Evolutionary conservation across 2,329 filamentous ascomycete species (phyloP), one percentile per base, ranked within the genome.

Genomic region (Shiraia bambusicola): DNA sequence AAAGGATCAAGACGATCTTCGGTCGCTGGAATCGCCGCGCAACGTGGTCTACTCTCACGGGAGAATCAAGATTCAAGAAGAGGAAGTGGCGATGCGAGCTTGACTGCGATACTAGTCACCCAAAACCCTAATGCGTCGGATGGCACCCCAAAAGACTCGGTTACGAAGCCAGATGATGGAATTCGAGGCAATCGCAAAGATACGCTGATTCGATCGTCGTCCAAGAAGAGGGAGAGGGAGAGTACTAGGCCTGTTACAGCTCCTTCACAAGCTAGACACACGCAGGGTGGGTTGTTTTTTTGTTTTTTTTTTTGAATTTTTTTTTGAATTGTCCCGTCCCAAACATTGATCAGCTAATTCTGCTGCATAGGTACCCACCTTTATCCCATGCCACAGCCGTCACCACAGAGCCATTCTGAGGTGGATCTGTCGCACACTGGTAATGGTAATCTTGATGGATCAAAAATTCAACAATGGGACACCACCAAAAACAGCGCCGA

Each of bases 71-170:
- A 49, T 41, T 59, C 67, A 9, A 58, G 67, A 39, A 57, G 67
- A 46, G 66, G 62, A 8, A 69, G 67, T 40, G 64, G 59, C 33
- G 67, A 69, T 47, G 61, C 67, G n/a, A 69, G 66, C 45, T 42
- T 69, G 30, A 69, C 67, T 14, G 64, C 66, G 2, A 69, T 69
- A 37, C 49, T 69, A 14, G 63, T 69, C 19, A 69, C 67, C n/a
- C 61, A 68, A 28, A 61, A 62, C 10, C 58, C 55, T n/a, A 65
- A 64, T 32, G 37, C 52, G 3, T 43, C 60, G 10, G 65, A 68
- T 8, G 44, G 48, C 14, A 30, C 52, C 8, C 30, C 44, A 5
- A 62, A 54, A 36, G 56, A 54, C 24, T 31, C 47, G 9, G 35
- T 42, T 27, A 37, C 40, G 17, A 45, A 37, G 16, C 29, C 51